Conservation (phyloP, 1,139 yeast species). For the Candida frijolesensis region DNA sequence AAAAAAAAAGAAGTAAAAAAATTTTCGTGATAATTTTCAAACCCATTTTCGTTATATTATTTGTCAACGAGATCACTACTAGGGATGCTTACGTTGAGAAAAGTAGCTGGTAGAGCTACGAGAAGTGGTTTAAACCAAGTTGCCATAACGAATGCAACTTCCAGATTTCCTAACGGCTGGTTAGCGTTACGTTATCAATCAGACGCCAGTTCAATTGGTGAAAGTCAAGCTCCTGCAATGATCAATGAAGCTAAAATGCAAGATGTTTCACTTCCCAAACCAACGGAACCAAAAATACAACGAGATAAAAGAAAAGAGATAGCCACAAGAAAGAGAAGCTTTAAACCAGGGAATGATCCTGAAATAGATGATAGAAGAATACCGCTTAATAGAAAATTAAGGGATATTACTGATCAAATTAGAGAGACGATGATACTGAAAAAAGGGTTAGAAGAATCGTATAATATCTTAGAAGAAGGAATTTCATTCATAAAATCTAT, state of each 20-base stretch:
- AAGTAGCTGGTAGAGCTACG: slow-evolving; percentile 20
- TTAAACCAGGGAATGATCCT: no score
- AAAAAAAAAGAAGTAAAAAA: slow-evolving; percentile 3
- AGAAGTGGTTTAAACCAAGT: slow-evolving; percentile 14
- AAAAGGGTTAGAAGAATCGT: slow-evolving; percentile 30
- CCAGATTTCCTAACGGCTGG: background rate
- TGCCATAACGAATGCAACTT: slow-evolving; percentile 10
- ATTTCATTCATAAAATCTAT: slow-evolving; percentile 41
- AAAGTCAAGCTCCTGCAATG: no score
- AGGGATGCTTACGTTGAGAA: slow-evolving; percentile 27
- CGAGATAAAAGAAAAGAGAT: background rate
- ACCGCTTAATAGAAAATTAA: slow-evolving; percentile 26
- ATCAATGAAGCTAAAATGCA: no score
- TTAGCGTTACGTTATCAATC: slow-evolving; percentile 10
- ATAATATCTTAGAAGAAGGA: slow-evolving; percentile 47
- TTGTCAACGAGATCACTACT: background rate
- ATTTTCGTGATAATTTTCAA: slow-evolving; percentile 3
- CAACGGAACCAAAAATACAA: background rate
- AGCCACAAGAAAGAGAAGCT: background rate
- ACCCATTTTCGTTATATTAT: background rate
- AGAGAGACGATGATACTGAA: slow-evolving; percentile 22
- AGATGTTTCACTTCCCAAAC: no score
- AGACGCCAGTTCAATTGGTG: slow-evolving; percentile 5
- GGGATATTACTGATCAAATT: slow-evolving; percentile 39
- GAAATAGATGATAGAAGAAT: background rate